Conservation (phyloP, 768 basidiomycete species). For the Epithele typhae region DNA sequence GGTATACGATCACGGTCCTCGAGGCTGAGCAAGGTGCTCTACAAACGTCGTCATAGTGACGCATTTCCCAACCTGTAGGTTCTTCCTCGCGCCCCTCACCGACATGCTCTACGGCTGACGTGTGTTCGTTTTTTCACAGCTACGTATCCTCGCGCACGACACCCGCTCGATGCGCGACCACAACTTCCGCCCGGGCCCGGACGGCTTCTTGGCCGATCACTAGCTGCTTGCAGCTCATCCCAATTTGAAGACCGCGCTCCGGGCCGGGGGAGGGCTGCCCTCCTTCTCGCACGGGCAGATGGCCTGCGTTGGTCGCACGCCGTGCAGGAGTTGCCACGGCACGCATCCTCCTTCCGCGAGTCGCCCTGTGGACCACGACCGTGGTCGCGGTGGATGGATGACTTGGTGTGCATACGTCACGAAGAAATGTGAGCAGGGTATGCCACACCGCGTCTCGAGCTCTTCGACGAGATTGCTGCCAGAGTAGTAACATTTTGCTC, state of each 20-base stretch:
- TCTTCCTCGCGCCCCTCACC: too few species aligned
- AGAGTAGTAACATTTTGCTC: too few species aligned
- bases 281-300: conserved; percentile 45
- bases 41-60: too few species aligned
- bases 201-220: conserved; percentile 37
- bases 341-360: conserved; percentile 29
- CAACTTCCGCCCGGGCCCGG: conserved; percentile 39
- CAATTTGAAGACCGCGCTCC: not conserved
- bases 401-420: too few species aligned
- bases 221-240: too few species aligned
- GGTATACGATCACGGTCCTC: too few species aligned
- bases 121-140: too few species aligned
- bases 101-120: too few species aligned
- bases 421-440: conserved; percentile 24
- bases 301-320: conserved; percentile 44
- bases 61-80: too few species aligned
- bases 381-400: conserved; percentile 16
- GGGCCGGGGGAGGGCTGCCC: conserved; percentile 30
- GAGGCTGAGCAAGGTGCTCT: too few species aligned
- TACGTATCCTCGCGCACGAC: too few species aligned
- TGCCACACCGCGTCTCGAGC: conserved; percentile 25
- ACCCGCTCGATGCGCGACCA: conserved; percentile 40
- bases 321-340: conserved; percentile 33
- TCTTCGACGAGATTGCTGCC: too few species aligned
- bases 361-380: conserved; percentile 27